Evolutionary conservation across 1,284 basidiomycete genomes (phyloP).

Genomic region (Paramarasmius palmivorus): DNA sequence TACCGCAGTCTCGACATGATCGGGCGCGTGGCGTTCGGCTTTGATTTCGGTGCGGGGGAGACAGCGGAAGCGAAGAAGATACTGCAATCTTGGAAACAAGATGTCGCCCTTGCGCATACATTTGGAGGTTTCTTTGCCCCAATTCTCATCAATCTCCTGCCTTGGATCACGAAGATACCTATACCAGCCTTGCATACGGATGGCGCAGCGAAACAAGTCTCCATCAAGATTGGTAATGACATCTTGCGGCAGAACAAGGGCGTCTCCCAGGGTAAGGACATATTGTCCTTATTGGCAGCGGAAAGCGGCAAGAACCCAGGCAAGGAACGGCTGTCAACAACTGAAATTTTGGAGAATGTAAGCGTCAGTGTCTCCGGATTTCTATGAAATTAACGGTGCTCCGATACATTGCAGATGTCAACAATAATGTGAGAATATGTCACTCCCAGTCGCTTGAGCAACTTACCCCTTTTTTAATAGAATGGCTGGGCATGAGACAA

Average conservation of each 20-base stretch:
- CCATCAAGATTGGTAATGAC: constrained; percentile 21
- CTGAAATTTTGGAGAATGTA: no score
- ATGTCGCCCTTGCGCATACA: constrained; percentile 24
- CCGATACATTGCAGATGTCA: no score
- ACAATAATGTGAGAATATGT: background rate
- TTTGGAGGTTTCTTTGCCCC: constrained; percentile 29
- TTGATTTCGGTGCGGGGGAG: constrained; percentile 26
- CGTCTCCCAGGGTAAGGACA: background rate
- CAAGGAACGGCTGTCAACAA: no score
- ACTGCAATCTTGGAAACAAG: constrained; percentile 24
- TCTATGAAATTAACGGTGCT: no score
- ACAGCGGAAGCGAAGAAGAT: constrained; percentile 30
- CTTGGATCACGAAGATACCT: constrained; percentile 29
- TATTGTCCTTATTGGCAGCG: background rate
- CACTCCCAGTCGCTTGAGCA: background rate
- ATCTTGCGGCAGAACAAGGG: constrained; percentile 20
- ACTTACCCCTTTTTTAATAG: no score
- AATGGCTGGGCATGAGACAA: no score
- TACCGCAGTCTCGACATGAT: constrained; percentile 28
- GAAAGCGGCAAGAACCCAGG: no score
- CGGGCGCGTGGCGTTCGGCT: constrained; percentile 32
- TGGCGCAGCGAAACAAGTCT: constrained; percentile 29
- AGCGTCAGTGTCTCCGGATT: no score
- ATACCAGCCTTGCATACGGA: constrained; percentile 29
- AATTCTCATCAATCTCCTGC: constrained; percentile 30